Base-by-base conservation (phyloP, 23 red algal species). In the Gracilariopsis chorda region DNA sequence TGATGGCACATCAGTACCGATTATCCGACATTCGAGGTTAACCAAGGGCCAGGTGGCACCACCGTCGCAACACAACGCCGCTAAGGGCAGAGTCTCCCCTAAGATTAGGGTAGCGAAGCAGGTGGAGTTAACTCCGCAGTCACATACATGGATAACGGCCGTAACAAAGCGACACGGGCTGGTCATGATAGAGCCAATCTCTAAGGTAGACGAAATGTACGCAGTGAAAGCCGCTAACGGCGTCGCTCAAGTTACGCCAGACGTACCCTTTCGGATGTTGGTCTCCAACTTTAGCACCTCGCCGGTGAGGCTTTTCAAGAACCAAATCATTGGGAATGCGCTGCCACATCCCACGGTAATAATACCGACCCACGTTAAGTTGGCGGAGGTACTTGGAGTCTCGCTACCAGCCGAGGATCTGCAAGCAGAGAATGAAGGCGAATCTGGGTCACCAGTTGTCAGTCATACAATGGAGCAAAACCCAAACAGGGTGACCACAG, bases 331-430 rank as follows among this genome's bases (percentile, higher is more conserved):
- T 35, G 0, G 43, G 25, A n/a, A 81, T 44, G 27, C 37, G 52
- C 27, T 55, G 25, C 48, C 44, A 23, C 77, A 81, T 37, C 77
- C 77, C n/a, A n/a, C n/a, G n/a, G n/a, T n/a, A n/a, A n/a, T n/a
- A n/a, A n/a, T n/a, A n/a, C n/a, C n/a, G n/a, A n/a, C n/a, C n/a
- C n/a, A n/a, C n/a, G n/a, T n/a, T n/a, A n/a, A n/a, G n/a, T n/a
- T n/a, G n/a, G n/a, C n/a, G n/a, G n/a, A n/a, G n/a, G n/a, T n/a
- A n/a, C n/a, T n/a, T n/a, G n/a, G n/a, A n/a, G n/a, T n/a, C n/a
- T n/a, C n/a, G n/a, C n/a, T n/a, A n/a, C n/a, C n/a, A n/a, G n/a
- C n/a, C n/a, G n/a, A n/a, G n/a, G n/a, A n/a, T n/a, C n/a, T n/a
- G n/a, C n/a, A n/a, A n/a, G n/a, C n/a, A n/a, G n/a, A n/a, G n/a